A percentile compares a stretch with the other conserved stretches of the same genome.
Conservation (phyloP, 352 stramenopile species). For the Lagenidium giganteum region DNA sequence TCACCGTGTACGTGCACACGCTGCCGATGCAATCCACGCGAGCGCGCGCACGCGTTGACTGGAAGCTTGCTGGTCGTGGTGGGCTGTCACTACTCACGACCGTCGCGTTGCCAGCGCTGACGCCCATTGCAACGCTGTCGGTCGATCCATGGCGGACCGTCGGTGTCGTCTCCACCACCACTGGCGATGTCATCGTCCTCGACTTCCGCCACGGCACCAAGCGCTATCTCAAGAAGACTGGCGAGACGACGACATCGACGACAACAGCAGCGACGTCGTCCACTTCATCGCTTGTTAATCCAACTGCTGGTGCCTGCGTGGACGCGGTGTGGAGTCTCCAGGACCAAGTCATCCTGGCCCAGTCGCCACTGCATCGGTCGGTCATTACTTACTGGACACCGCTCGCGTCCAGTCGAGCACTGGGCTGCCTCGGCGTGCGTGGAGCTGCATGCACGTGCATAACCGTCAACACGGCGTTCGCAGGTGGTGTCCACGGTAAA, state of each 20-base stretch:
- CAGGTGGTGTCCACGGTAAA: constrained; percentile 6
- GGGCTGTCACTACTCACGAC: constrained; percentile 28
- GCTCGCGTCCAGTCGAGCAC: constrained; percentile 18
- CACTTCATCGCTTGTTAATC: no score
- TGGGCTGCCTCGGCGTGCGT: constrained; percentile 29
- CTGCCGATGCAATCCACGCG: constrained; percentile 28
- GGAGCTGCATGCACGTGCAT: constrained; percentile 29
- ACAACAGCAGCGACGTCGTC: no score
- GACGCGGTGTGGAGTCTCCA: no score
- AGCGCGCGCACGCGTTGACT: constrained; percentile 26
- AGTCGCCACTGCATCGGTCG: no score
- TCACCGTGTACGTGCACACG: constrained; percentile 30
- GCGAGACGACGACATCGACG: no score
- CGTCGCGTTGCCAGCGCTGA: constrained; percentile 13
- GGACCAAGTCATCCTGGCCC: no score
- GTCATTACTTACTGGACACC: no score
- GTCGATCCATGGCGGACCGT: constrained; percentile 34
- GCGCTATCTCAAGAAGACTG: no score
- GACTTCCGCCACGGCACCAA: constrained; percentile 23
- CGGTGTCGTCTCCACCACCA: constrained; percentile 22
- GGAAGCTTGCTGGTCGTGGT: constrained; percentile 29
- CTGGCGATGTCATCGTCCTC: constrained; percentile 28
- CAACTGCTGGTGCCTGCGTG: no score
- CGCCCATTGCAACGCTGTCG: constrained; percentile 22
- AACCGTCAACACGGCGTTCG: constrained; percentile 19